Base-by-base conservation (phyloP, 2,329 filamentous ascomycete genomes). In the Dothideomycetes sp. region DNA sequence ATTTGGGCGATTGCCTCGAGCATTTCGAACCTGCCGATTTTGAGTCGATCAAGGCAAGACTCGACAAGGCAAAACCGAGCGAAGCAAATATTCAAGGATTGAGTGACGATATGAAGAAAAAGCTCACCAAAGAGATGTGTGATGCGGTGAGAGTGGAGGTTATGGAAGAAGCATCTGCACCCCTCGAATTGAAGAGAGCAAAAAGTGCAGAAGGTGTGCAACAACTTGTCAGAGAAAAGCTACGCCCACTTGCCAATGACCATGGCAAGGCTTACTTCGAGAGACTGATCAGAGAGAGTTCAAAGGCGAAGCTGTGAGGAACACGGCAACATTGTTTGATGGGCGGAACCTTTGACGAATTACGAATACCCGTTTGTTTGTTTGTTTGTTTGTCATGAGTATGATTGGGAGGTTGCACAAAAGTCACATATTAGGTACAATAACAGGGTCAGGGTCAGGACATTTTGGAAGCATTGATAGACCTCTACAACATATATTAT, bases 401-500 rank as follows among this genome's bases (percentile, higher is more conserved):
- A 24, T 7, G 12, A 24, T 7, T 7, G 23, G 23, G 7, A 7
- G 27, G 27, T n/a, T 9, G 27, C 11, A 9, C 7, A 29, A 15
- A 24, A 15, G n/a, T 18, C 19, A 24, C 10, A 15, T 9, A 11
- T 2, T 13, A 19, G 22, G 22, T 24, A 24, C 22, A 24, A 11
- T 11, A n/a, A n/a, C n/a, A n/a, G n/a, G n/a, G n/a, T n/a, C n/a
- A 24, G 22, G 22, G 22, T 24, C n/a, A n/a, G 29, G 27, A 17
- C 13, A 31, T 40, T 20, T 29, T 25, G 37, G 37, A 11, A 40
- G 37, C 29, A 40, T 40, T 3, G 6, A 25, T 33, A 40, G 16
- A 15, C 19, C 16, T 40, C 16, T 32, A 33, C 29, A 40, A 29
- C 28, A 33, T 40, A 29, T 40, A 40, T 32, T 40, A 22, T 40